Evolutionary conservation across 495 filamentous ascomycete genomes (phyloP).

Genomic region (Daldinia bambusicola): DNA sequence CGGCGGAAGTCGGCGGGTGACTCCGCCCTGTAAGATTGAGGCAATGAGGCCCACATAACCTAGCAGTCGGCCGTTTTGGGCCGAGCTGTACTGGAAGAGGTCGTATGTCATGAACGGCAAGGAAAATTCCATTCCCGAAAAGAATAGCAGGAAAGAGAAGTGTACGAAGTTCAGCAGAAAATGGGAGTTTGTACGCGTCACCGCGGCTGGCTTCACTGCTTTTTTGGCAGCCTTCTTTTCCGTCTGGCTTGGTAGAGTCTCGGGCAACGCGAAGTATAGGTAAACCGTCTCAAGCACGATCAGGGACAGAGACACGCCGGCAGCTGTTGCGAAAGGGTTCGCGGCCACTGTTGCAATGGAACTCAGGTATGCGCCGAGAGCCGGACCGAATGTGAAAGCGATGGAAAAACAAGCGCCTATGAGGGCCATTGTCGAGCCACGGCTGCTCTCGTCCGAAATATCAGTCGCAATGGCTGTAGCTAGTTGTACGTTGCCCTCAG

Average conservation of each 20-base stretch:
- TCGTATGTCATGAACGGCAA: conserved; percentile 98
- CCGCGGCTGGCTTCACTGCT: conserved; percentile 29
- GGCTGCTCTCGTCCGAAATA: conserved; percentile 81
- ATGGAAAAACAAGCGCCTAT: conserved; percentile 97
- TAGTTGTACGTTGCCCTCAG: conserved; percentile 96
- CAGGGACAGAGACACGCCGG: conserved; percentile 81
- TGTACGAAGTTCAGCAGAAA: conserved; percentile 86
- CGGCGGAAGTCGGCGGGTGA: conserved; percentile 84
- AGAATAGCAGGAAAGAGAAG: conserved; percentile 92
- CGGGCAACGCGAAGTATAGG: conserved; percentile 86
- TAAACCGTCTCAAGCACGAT: conserved; percentile 88
- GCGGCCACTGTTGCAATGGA: conserved; percentile 77
- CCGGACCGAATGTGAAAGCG: conserved; percentile 95
- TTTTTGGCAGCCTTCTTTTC: conserved; percentile 43
- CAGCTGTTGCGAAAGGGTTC: conserved; percentile 94
- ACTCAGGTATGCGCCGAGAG: conserved; percentile 85
- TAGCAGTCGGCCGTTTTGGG: conserved; percentile 84
- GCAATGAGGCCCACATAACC: conserved; percentile 95
- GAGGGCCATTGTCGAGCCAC: conserved; percentile 92
- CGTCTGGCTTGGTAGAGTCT: conserved; percentile 76
- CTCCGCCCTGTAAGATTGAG: conserved; percentile 84
- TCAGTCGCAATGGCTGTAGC: conserved; percentile 97
- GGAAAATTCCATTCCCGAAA: conserved; percentile 96
- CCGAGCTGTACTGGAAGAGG: conserved; percentile 81
- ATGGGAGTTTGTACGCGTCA: conserved; percentile 78